Evolutionary conservation across 2,329 filamentous ascomycete species (phyloP).

Genomic region (Aphanocladium album): DNA sequence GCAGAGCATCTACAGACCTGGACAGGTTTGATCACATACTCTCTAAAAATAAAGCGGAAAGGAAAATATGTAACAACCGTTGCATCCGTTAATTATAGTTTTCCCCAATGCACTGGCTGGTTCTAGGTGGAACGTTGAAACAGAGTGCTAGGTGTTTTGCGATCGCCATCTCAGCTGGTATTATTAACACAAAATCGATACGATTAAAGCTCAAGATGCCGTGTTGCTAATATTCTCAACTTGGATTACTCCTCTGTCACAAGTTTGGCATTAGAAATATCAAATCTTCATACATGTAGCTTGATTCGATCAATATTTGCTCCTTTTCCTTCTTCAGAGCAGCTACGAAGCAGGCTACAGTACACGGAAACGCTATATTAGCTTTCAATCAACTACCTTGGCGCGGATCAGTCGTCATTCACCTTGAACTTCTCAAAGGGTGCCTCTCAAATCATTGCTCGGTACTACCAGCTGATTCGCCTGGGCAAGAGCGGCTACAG

Average conservation of each 20-base stretch:
- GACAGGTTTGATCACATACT: no score
- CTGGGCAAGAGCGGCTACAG: conserved; percentile 90
- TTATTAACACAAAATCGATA: neutral
- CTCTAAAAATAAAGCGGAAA: no score
- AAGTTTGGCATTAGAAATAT: no score
- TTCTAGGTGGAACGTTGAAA: neutral
- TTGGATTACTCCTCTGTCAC: no score
- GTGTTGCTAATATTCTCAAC: neutral
- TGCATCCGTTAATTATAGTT: no score
- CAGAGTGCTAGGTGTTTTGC: neutral
- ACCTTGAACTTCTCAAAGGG: conserved; percentile 97
- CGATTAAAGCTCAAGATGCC: neutral
- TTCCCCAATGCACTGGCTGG: no score
- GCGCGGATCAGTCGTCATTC: conserved; percentile 90
- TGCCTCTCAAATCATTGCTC: conserved; percentile 87
- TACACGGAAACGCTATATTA: conserved; percentile 34
- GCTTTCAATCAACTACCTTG: conserved; percentile 99
- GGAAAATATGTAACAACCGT: no score
- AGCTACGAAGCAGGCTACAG: no score
- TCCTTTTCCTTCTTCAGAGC: neutral
- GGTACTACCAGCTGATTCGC: conserved; percentile 96
- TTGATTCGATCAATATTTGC: no score
- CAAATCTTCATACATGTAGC: no score
- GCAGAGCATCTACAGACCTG: no score
- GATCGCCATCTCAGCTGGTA: neutral